Conservation (phyloP, 2,329 filamentous ascomycete genomes). For the Fusarium keratoplasticum region DNA sequence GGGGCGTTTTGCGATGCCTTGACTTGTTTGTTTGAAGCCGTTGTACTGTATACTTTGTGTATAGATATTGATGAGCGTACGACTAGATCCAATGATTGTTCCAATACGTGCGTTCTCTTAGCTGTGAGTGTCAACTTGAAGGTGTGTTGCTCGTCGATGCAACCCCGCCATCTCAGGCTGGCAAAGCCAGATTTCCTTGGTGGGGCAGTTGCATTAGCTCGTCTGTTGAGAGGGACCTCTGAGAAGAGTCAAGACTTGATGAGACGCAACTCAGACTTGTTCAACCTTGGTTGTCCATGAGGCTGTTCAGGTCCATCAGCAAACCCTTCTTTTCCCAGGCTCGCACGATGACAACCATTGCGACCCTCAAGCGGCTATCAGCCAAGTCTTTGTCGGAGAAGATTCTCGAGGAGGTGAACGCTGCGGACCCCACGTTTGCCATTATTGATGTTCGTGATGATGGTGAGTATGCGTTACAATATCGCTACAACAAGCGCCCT, state of each 20-base stretch:
- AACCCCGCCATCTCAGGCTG: not conserved
- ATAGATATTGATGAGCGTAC: conserved; percentile 17
- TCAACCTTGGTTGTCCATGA: conserved; percentile 23
- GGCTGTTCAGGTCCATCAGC: conserved; percentile 4
- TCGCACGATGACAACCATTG: conserved; percentile 64
- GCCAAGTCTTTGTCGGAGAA: conserved; percentile 75
- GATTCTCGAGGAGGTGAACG: conserved; percentile 64
- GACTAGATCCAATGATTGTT: not conserved
- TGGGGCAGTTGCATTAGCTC: not conserved
- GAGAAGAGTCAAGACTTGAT: not conserved
- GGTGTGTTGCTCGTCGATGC: not conserved
- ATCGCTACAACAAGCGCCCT: not conserved
- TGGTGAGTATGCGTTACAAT: conserved; percentile 57
- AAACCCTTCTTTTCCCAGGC: conserved; percentile 15
- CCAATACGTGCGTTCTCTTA: not conserved
- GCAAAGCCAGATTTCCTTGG: not conserved
- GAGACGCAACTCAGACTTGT: conserved; percentile 13
- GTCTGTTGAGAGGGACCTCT: not conserved
- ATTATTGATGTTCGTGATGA: conserved; percentile 92
- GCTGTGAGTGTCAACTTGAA: not conserved
- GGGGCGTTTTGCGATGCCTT: conserved; percentile 24
- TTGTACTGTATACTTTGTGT: conserved; percentile 2
- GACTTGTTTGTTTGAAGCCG: conserved; percentile 7
- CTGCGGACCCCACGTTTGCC: conserved; percentile 65
- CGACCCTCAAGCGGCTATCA: conserved; percentile 74